Evolutionary conservation across 2,329 filamentous ascomycete species (phyloP), one percentile per base, ranked within the genome.

Genomic region (Dryadomyces sulphureus): DNA sequence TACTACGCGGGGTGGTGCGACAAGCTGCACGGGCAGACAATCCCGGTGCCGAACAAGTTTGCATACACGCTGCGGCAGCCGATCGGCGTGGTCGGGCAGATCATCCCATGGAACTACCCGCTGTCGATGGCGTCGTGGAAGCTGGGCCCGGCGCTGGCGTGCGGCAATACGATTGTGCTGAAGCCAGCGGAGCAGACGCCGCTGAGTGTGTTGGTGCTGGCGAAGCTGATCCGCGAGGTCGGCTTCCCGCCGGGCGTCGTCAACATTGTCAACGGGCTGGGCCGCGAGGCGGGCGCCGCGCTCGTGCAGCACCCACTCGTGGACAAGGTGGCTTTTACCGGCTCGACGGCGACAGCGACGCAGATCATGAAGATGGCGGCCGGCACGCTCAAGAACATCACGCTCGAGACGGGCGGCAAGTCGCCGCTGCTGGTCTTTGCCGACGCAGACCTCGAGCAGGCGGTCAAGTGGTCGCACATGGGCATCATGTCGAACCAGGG

Each of bases 91-190:
- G 80, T 80, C 48, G 80, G 70, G 2, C 65, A 67, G 56, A 83
- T 86, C 46, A 83, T 84, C 45, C 79, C 81, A 0, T 86, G 81
- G 81, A 86, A 87, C 58, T 84, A 79, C 50, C 81, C 81, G 4
- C 64, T 84, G 0, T 67, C 70, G 6, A 85, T 85, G 78, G 79
- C 78, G 12, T 72, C 75, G 1, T 84, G 80, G 77, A 86, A 86
- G 56, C 68, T 86, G 3, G 81, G 79, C 7, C 82, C 83, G 12
- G 75, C 75, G 5, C 56, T 80, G 27, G 73, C 75, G 17, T 70
- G 72, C 45, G 77, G 77, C 45, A 79, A 79, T 57, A 73, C 73
- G 0, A 63, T 80, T 20, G 66, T 81, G 30, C 60, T 80, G 30
- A 81, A 80, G 60, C 67, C 75, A 4, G 72, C 76, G 12, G 76